Evolutionary conservation across 2,329 filamentous ascomycete species (phyloP).

Genomic region (Fusarium heterosporum): DNA sequence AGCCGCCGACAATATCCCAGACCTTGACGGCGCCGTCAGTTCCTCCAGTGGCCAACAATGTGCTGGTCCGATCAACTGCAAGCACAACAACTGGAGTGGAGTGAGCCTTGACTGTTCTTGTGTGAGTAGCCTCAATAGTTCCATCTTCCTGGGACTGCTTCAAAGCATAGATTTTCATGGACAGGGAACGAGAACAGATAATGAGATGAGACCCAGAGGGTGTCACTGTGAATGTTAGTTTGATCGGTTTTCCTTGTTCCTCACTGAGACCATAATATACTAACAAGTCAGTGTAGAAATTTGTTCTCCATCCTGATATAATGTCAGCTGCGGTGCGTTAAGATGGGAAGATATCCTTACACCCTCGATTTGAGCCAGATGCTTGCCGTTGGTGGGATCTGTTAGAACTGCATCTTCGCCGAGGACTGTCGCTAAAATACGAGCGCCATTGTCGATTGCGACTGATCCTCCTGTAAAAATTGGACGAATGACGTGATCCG

Average conservation of each 20-base stretch:
- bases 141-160: conserved; percentile 67
- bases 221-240: conserved; percentile 70
- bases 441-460: conserved; percentile 82
- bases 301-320: conserved; percentile 76
- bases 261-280: conserved; percentile 19
- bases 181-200: conserved; percentile 92
- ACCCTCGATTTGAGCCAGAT: conserved; percentile 88
- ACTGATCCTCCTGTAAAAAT: conserved; percentile 94
- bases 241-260: neutral
- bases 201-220: conserved; percentile 89
- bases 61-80: conserved; percentile 86
- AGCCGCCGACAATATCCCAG: conserved; percentile 93
- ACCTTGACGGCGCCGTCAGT: conserved; percentile 96
- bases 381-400: conserved; percentile 82
- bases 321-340: conserved; percentile 33
- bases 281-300: conserved; percentile 79
- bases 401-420: conserved; percentile 92
- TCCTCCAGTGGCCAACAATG: conserved; percentile 89
- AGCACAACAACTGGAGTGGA: conserved; percentile 88
- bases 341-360: conserved; percentile 58
- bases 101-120: conserved; percentile 89
- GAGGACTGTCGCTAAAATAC: conserved; percentile 87
- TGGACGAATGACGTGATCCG: conserved; percentile 84
- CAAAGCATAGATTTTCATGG: conserved; percentile 91
- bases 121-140: conserved; percentile 72